Evolutionary conservation across 2,329 filamentous ascomycete genomes (phyloP), one percentile per base, ranked within the genome.

Genomic region (Phialocephala subalpina): DNA sequence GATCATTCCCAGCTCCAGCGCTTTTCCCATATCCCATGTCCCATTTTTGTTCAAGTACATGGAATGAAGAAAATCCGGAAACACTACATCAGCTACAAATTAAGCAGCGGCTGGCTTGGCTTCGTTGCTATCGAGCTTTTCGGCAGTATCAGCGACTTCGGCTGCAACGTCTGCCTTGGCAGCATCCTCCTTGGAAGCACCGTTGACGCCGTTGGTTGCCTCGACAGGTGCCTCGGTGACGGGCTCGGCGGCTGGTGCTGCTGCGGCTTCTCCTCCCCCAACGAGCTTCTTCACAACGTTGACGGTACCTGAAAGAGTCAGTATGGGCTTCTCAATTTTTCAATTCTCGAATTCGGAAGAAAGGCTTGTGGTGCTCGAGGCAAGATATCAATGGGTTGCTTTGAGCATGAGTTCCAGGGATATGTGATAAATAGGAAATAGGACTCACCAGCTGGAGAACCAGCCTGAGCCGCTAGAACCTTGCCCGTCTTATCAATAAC

Each of bases 401-500:
- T 25, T 53, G 49, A 29, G 12, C 22, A 33, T 49, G 45, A 49
- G 14, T 14, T 11, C 7, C 20, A 25, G 11, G 11, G 7, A 25
- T 9, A 9, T n/a, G 16, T 2, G 18, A 5, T 22, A 14, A 22
- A 47, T 18, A 3, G 7, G n/a, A n/a, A n/a, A n/a, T n/a, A 4
- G 11, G 29, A 33, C 49, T 29, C 5, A 53, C 49, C 89, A 66
- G 88, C 88, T 9, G 95, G 94, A 38, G 91, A 88, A 66, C 94
- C 95, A 0, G 90, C 79, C 80, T 95, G 86, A 40, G 88, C 86
- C 22, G 92, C 86, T 42, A 97, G 84, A 25, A 97, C 88, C 78
- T 94, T 94, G 65, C 94, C 94, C 27, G 84, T 77, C 83, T 96
- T 97, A 78, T 92, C 86, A 62, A 98, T 84, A 59, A 93, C 92